Evolutionary conservation across 1,284 basidiomycete genomes (phyloP), one percentile per base, ranked within the genome.

Genomic region (Moesziomyces sp.): DNA sequence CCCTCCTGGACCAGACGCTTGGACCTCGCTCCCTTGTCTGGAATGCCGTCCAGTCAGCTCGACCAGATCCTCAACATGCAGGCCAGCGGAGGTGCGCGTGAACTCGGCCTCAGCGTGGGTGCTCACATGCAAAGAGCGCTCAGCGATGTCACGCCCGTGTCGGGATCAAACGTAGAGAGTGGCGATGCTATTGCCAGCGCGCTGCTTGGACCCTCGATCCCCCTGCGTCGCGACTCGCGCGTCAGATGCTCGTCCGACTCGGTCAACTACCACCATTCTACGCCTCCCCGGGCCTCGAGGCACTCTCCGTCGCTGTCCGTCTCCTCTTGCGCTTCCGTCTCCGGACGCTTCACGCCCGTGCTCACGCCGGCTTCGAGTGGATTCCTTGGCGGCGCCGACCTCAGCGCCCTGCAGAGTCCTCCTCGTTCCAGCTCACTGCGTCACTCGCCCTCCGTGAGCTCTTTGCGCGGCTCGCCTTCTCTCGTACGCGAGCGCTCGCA

Each of bases 1-100:
- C 74, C 74, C 13, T 71, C 66, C 40, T 77, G 74, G 74, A 74
- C 74, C 7, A 46, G 66, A 43, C 60, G 66, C 21, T 23, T 52
- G 6, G 66, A 64, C 28, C 43, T 60, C 38, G 49, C 54, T 28
- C 64, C 58, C n/a, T 26, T 60, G 13, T 46, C 46, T 19, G 58
- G 53, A 7, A 21, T 44, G 21, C 24, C 58, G 16, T 54, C 47
- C 7, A 51, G 23, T 16, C 50, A n/a, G 3, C 50, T 50, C 14
- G 44, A 28, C 23, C 40, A 52, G 1, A 30, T 28, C 21, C 28
- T 51, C 23, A 33, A 26, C 28, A n/a, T 53, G 16, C 40, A 53
- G 21, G 9, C 30, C 8, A 26, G 55, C 3, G 56, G 43, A 13
- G 30, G 52, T 13, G 14, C 58, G 56, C 56, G 52, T 44, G 21